phyloP scores from a whole-genome alignment of 306 rosid species.

The Acacia crassicarpa region DNA sequence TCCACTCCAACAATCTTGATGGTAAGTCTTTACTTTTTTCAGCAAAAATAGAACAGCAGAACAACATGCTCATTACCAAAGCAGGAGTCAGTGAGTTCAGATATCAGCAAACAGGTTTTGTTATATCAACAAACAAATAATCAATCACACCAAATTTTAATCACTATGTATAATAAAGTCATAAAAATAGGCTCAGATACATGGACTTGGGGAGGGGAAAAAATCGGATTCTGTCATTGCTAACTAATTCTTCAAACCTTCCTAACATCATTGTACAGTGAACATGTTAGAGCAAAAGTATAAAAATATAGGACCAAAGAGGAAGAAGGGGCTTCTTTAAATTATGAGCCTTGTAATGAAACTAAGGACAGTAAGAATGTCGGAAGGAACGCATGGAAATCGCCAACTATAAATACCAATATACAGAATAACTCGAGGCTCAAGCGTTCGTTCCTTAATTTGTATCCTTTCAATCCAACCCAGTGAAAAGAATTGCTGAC shows the following conservation, averaged over 20 bases:
- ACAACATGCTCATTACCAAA: background rate
- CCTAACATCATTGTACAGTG: constrained; percentile 54
- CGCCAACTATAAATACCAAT: constrained; percentile 61
- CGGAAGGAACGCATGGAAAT: constrained; percentile 30
- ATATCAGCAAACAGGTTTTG: constrained; percentile 15
- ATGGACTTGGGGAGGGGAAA: background rate
- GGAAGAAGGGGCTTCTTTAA: constrained; percentile 41
- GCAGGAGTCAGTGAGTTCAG: background rate
- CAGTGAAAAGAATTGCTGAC: constrained; percentile 42
- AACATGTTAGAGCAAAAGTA: constrained; percentile 42
- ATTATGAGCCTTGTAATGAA: constrained; percentile 42
- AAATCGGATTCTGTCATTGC: constrained; percentile 25
- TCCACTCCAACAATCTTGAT: constrained; percentile 8
- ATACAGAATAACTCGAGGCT: constrained; percentile 48
- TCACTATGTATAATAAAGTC: constrained; percentile 3
- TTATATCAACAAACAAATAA: constrained; percentile 6
- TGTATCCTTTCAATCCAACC: constrained; percentile 34
- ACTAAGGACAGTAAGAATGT: constrained; percentile 34
- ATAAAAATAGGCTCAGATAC: background rate
- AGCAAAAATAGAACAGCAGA: constrained; percentile 11
- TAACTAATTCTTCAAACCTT: constrained; percentile 37
- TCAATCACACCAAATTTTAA: background rate
- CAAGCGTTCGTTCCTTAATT: constrained; percentile 27
- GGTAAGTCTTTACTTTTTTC: background rate
- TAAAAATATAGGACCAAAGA: constrained; percentile 1